These are phyloP conservation scores for Maudiozyma barnettii DNA, from an alignment of 805 yeast genomes.

Conservation along the genomic window DNA sequence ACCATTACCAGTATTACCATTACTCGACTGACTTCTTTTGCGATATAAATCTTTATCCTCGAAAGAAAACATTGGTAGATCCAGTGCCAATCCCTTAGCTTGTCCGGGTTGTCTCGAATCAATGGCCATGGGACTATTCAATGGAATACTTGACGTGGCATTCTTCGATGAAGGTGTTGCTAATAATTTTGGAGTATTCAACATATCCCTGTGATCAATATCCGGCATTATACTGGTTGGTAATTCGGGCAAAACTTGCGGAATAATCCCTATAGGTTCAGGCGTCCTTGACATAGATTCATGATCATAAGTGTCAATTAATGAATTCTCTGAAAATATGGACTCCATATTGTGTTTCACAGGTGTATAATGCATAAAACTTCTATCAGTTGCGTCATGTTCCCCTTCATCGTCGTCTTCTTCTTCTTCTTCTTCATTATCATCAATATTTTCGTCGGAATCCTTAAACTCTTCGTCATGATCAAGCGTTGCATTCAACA, in stretches of 20 bases:
- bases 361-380: not conserved
- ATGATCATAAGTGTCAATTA: not conserved
- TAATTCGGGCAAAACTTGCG: not conserved
- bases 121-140: slow-evolving; percentile 1
- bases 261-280: not conserved
- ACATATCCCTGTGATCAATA: not conserved
- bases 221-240: not conserved
- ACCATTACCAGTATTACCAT: not conserved
- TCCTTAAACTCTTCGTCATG: slow-evolving; percentile 10
- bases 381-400: not conserved
- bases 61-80: not conserved
- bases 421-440: slow-evolving; percentile 1
- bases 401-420: slow-evolving; percentile 2
- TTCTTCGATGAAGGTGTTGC: slow-evolving; percentile 3
- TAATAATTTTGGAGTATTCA: not conserved
- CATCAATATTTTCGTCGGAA: not conserved
- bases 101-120: not conserved
- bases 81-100: slow-evolving; percentile 1
- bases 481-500: slow-evolving; percentile 17
- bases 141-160: not conserved
- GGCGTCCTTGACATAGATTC: not conserved
- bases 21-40: not conserved
- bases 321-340: not conserved
- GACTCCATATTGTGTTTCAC: slow-evolving; percentile 1
- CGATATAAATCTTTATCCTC: not conserved